Evolutionary conservation across 2,329 filamentous ascomycete species (phyloP).

Genomic region (Arachnomyces sp.): DNA sequence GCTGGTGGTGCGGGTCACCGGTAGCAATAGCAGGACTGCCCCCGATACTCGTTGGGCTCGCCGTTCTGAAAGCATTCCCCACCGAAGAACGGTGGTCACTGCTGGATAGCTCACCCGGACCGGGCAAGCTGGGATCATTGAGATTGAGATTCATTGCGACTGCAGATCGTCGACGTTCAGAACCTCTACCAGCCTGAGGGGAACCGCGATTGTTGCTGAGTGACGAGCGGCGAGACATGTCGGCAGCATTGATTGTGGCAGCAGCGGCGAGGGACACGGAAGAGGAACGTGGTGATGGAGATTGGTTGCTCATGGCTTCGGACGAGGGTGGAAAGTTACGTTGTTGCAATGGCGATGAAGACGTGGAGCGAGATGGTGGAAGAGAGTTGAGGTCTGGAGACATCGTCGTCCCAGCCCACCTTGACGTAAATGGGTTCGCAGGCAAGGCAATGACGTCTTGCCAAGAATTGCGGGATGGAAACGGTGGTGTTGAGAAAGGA

Average conservation of each 20-base stretch:
- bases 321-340: slow-evolving; percentile 21
- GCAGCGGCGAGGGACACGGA: slow-evolving; percentile 67
- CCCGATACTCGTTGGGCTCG: slow-evolving; percentile 37
- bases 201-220: slow-evolving; percentile 28
- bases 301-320: slow-evolving; percentile 43
- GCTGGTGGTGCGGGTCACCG: slow-evolving; percentile 42
- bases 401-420: slow-evolving; percentile 39
- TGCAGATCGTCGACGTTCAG: slow-evolving; percentile 37
- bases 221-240: slow-evolving; percentile 48
- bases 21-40: slow-evolving; percentile 35
- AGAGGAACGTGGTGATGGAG: slow-evolving; percentile 57
- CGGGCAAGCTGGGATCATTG: slow-evolving; percentile 30
- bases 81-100: slow-evolving; percentile 30
- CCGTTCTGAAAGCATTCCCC: slow-evolving; percentile 31
- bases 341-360: slow-evolving; percentile 29
- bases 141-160: slow-evolving; percentile 33
- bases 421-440: too few species aligned
- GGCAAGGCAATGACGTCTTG: neutral
- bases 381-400: slow-evolving; percentile 69
- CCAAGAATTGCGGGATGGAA: too few species aligned
- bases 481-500: too few species aligned
- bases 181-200: slow-evolving; percentile 18
- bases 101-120: slow-evolving; percentile 29
- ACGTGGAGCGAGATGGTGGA: slow-evolving; percentile 47
- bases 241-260: slow-evolving; percentile 68